A percentile compares a stretch with the other conserved stretches of the same genome.
phyloP scores from a whole-genome alignment of 441 rosid genomes.

The Euphorbia schlechtendalii region DNA sequence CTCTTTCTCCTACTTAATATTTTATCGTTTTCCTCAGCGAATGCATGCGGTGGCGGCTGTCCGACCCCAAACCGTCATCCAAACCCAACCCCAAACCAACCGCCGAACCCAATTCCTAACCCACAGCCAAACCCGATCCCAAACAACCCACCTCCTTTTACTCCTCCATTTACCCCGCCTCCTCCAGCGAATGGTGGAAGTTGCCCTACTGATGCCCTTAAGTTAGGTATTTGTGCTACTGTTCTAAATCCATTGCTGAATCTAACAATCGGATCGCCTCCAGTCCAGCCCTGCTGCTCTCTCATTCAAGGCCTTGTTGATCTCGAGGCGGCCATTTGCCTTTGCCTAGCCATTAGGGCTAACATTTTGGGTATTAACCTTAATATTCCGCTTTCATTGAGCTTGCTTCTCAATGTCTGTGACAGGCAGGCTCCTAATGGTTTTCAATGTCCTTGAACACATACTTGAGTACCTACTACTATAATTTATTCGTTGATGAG shows the following conservation, averaged over 20 bases:
- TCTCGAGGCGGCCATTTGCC: conserved; percentile 73
- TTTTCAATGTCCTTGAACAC: too few species aligned
- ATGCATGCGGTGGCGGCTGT: conserved; percentile 50
- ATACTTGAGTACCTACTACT: too few species aligned
- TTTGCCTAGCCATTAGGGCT: conserved; percentile 48
- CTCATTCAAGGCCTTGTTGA: conserved; percentile 53
- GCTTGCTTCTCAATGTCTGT: too few species aligned
- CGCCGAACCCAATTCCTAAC: conserved; percentile 21
- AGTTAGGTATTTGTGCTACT: too few species aligned
- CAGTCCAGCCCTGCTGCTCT: conserved; percentile 61
- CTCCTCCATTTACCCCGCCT: conserved; percentile 20
- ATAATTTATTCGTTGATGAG: conserved; percentile 12
- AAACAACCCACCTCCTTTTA: conserved; percentile 23
- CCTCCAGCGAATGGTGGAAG: too few species aligned
- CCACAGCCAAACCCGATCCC: conserved; percentile 31
- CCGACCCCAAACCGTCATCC: conserved; percentile 13
- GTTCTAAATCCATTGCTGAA: too few species aligned
- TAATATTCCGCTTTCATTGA: too few species aligned
- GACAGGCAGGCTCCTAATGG: too few species aligned
- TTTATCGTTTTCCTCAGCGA: conserved; percentile 6
- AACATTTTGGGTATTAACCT: too few species aligned
- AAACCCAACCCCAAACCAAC: too few species aligned
- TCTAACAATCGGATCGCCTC: conserved; percentile 24
- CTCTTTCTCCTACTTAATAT: too few species aligned
- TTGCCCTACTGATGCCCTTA: too few species aligned